Conservation (phyloP, 306 rosid species). For the Dalbergia oliveri region DNA sequence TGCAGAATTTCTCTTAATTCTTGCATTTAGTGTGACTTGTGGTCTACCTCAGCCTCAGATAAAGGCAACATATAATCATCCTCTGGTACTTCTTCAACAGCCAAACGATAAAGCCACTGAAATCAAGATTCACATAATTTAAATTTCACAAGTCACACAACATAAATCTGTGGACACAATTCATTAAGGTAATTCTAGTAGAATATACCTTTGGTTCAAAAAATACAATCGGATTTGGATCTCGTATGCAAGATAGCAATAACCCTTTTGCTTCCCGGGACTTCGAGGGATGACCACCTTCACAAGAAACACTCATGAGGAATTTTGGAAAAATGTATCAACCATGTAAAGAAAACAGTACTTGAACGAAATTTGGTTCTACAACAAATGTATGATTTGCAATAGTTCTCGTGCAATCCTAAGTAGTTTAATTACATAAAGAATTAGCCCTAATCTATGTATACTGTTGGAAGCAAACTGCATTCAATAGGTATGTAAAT, state of each 20-base stretch:
- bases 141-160: conserved; percentile 13
- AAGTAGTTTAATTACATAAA: not conserved
- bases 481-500: not conserved
- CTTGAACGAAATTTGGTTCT: conserved; percentile 16
- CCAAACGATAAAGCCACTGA: conserved; percentile 95
- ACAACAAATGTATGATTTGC: not conserved
- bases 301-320: conserved; percentile 40
- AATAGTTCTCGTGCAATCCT: not conserved
- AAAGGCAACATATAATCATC: conserved; percentile 88
- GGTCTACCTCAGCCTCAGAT: conserved; percentile 89
- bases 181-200: conserved; percentile 22
- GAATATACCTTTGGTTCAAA: conserved; percentile 89
- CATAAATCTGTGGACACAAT: conserved; percentile 10
- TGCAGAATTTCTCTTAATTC: conserved; percentile 19
- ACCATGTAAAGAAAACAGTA: not conserved
- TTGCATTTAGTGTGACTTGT: conserved; percentile 21
- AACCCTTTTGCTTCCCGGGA: conserved; percentile 90
- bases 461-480: conserved; percentile 14
- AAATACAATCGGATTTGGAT: conserved; percentile 92
- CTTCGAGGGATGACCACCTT: conserved; percentile 98
- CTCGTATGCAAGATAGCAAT: conserved; percentile 84
- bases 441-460: not conserved
- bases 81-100: conserved; percentile 97
- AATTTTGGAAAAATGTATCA: conserved; percentile 28
- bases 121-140: conserved; percentile 40